These are phyloP conservation scores for Magnaporthiopsis rhizophila DNA, from an alignment of 2,329 filamentous ascomycete species.

Conservation along the genomic window DNA sequence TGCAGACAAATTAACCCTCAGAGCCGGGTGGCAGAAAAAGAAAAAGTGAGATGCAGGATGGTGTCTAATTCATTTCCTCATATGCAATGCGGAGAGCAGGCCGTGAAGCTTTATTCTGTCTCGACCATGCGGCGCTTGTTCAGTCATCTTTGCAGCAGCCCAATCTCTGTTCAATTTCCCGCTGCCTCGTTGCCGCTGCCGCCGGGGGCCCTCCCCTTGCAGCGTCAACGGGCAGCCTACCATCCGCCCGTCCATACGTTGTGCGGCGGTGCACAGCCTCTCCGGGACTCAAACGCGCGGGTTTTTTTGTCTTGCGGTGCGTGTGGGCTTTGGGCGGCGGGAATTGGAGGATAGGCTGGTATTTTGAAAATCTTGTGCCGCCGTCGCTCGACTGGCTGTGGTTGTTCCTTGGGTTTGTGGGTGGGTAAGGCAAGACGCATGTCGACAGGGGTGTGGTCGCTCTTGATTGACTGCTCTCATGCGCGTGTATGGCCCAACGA, in stretches of 20 bases:
- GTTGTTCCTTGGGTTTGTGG: background rate
- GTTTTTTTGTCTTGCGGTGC: background rate
- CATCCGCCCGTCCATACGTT: too few species aligned
- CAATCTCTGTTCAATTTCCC: background rate
- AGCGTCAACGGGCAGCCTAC: background rate
- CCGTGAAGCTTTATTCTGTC: background rate
- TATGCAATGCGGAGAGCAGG: background rate
- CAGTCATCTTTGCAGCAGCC: background rate
- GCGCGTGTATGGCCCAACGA: too few species aligned
- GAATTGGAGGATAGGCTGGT: background rate
- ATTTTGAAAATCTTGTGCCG: background rate
- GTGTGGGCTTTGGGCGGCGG: background rate
- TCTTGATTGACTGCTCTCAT: background rate
- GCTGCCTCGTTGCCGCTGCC: constrained; percentile 49
- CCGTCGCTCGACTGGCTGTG: background rate
- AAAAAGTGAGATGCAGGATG: constrained; percentile 8
- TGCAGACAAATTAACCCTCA: background rate
- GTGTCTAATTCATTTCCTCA: constrained; percentile 2
- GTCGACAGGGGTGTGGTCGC: background rate
- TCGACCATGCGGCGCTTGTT: background rate
- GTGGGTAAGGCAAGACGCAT: background rate
- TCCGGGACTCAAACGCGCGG: too few species aligned
- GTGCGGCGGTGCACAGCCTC: background rate
- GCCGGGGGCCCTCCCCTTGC: constrained; percentile 19
- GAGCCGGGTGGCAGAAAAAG: background rate